phyloP scores from a whole-genome alignment of 1,139 yeast genomes.

The Williopsis jadinii region DNA sequence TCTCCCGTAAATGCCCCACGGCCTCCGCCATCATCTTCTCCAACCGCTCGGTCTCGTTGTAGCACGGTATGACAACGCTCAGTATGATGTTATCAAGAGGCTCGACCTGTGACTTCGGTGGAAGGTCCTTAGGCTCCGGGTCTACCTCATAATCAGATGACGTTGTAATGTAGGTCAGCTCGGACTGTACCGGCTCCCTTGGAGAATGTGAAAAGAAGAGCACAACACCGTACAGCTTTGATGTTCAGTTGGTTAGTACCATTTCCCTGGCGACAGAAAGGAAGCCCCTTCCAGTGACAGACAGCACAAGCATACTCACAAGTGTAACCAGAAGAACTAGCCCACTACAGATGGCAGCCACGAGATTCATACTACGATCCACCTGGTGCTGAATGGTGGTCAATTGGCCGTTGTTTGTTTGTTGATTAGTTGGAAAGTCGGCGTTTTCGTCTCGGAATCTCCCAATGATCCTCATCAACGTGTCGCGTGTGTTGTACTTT shows the following conservation, averaged over 20 bases:
- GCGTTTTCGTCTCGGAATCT: no score
- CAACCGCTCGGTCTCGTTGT: slow-evolving; percentile 73
- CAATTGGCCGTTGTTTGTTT: no score
- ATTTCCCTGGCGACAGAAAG: neutral
- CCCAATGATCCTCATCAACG: no score
- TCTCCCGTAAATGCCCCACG: slow-evolving; percentile 42
- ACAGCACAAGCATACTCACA: no score
- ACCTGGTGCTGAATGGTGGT: no score
- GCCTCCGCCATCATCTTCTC: slow-evolving; percentile 75
- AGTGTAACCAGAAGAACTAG: no score
- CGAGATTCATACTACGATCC: no score
- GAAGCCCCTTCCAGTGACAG: no score
- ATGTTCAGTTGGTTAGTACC: neutral
- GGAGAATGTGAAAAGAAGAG: slow-evolving; percentile 39
- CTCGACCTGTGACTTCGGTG: slow-evolving; percentile 10
- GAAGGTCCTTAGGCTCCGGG: slow-evolving; percentile 15
- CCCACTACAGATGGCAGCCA: no score
- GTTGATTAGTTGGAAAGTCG: no score
- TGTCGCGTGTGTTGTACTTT: no score
- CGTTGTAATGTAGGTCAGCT: slow-evolving; percentile 30
- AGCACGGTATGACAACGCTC: slow-evolving; percentile 86
- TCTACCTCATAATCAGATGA: slow-evolving; percentile 8
- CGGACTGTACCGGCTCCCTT: slow-evolving; percentile 32
- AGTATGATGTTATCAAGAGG: slow-evolving; percentile 35
- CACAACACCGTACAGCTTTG: slow-evolving; percentile 13